phyloP scores from a whole-genome alignment of 1,284 basidiomycete species.

The Farysia itapuensis region DNA sequence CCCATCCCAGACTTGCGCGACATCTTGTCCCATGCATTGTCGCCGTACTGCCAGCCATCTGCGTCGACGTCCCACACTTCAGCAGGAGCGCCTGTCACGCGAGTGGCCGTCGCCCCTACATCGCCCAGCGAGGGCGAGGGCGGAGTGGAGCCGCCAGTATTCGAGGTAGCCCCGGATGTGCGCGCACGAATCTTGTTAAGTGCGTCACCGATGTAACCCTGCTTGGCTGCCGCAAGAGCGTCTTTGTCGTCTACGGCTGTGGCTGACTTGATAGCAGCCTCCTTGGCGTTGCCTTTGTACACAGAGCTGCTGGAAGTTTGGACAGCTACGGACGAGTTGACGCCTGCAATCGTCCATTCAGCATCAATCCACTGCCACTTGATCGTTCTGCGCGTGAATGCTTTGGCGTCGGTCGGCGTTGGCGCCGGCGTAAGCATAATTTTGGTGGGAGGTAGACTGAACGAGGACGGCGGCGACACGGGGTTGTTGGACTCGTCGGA shows the following conservation, averaged over 20 bases:
- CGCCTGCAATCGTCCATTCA: constrained; percentile 61
- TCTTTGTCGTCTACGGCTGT: constrained; percentile 18
- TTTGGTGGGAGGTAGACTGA: constrained; percentile 62
- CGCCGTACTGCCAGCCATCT: constrained; percentile 91
- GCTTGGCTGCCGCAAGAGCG: constrained; percentile 18
- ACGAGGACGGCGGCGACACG: constrained; percentile 65
- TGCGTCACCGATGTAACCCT: constrained; percentile 35
- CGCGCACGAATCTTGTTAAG: constrained; percentile 22
- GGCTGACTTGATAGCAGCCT: constrained; percentile 22
- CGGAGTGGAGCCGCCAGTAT: neutral
- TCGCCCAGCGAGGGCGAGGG: constrained; percentile 3
- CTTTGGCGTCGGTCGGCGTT: constrained; percentile 40
- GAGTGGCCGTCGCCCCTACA: constrained; percentile 15
- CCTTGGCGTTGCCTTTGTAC: constrained; percentile 24
- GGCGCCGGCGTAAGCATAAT: constrained; percentile 53
- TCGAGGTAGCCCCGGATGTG: neutral
- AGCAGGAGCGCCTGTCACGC: neutral
- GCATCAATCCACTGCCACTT: constrained; percentile 62
- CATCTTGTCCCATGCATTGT: constrained; percentile 90
- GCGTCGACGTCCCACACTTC: constrained; percentile 67
- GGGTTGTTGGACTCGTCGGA: constrained; percentile 60
- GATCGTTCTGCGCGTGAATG: constrained; percentile 50
- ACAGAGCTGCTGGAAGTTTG: constrained; percentile 12
- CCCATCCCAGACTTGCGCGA: constrained; percentile 79
- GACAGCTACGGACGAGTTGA: constrained; percentile 7